A percentile compares a stretch with the other conserved stretches of the same genome.
phyloP scores from a whole-genome alignment of 2,329 filamentous ascomycete genomes.

The Ophiosphaerella korrae region DNA sequence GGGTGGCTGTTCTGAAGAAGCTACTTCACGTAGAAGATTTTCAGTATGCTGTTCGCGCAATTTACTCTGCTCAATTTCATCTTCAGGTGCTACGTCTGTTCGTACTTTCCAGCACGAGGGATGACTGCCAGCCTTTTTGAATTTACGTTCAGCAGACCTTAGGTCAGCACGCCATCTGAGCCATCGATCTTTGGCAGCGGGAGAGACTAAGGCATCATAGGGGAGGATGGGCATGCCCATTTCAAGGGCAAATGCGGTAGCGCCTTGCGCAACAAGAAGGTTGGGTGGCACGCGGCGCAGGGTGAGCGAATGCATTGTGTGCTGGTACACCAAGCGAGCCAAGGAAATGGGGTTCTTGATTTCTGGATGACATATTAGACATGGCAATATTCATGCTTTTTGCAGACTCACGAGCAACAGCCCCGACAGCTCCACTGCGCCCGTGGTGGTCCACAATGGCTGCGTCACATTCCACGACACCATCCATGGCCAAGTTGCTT shows the following conservation, averaged over 20 bases:
- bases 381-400: slow-evolving; percentile 4
- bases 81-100: slow-evolving; percentile 25
- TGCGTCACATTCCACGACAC: slow-evolving; percentile 91
- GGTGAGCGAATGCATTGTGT: slow-evolving; percentile 75
- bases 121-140: slow-evolving; percentile 34
- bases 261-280: slow-evolving; percentile 83
- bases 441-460: slow-evolving; percentile 90
- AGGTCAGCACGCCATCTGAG: slow-evolving; percentile 77
- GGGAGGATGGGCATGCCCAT: slow-evolving; percentile 75
- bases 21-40: slow-evolving; percentile 30
- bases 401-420: slow-evolving; percentile 75
- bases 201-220: slow-evolving; percentile 79
- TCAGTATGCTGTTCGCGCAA: slow-evolving; percentile 48
- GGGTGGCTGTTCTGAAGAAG: slow-evolving; percentile 12
- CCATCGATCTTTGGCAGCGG: slow-evolving; percentile 78
- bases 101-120: slow-evolving; percentile 35
- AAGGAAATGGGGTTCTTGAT: slow-evolving; percentile 91
- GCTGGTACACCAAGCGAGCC: slow-evolving; percentile 81
- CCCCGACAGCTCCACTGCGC: slow-evolving; percentile 90
- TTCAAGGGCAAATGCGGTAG: slow-evolving; percentile 82
- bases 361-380: slow-evolving; percentile 58
- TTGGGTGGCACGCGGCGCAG: slow-evolving; percentile 91
- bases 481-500: slow-evolving; percentile 90
- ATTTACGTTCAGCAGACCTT: slow-evolving; percentile 61
- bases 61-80: slow-evolving; percentile 39